Base-by-base conservation (phyloP, 1,284 basidiomycete species). In the Boletus sp. region DNA sequence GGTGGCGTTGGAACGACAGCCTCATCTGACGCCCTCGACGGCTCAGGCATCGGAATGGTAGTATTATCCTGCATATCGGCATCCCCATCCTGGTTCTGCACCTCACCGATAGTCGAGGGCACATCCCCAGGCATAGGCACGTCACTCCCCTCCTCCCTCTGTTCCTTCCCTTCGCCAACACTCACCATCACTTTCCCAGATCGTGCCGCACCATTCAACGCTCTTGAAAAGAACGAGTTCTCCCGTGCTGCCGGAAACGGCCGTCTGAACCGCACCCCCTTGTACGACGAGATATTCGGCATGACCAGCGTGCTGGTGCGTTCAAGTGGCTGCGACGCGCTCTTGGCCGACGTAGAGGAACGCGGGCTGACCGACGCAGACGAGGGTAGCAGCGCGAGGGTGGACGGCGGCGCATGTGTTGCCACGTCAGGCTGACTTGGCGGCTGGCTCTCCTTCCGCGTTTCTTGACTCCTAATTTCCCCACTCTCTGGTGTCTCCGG, bases 191-290 rank as follows among this genome's bases (percentile, higher is more conserved):
- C 37, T 3, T 48, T 55, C 5, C 13, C 32, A 38, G 47, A 1
- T 2, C 37, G 46, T 5, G n/a, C 4, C 5, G 14, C 9, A 10
- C 53, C 27, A 22, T 10, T 36, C 42, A 64, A 34, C 5, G 48
- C 60, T 19, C 63, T 51, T 17, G 62, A 61, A 33, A 64, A 61
- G 50, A 61, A 61, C 10, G 57, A 4, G 13, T 64, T 65, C 5
- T 56, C 54, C 14, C 52, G 23, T 22, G 27, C 30, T 13, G 48
- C 50, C 0, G 22, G 41, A n/a, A 34, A 20, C 3, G 50, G 27
- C 3, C 61, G 52, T 30, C 44, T 65, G 32, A 60, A 61, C 34
- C 57, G 52, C 2, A 62, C 30, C 1, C 56, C 44, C 36, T 51
- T 51, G 42, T 60, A 64, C 20, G 16, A 52, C 7, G 61, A 62